Conservation (phyloP, 1,139 yeast species). For the Sugiyamaella novakii region DNA sequence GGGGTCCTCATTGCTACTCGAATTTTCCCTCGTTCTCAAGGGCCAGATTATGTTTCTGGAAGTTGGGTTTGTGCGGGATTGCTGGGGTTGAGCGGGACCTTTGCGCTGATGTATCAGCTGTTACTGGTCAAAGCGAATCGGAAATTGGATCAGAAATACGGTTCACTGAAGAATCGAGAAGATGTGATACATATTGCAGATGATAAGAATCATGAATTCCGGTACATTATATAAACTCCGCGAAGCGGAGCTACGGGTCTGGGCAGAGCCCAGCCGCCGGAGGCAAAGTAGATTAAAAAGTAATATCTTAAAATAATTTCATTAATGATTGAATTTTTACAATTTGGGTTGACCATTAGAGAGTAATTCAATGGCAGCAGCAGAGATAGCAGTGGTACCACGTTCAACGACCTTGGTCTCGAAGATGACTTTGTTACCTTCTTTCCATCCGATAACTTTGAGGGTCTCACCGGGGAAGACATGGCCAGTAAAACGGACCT, state of each 20-base stretch:
- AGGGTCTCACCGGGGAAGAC: conserved; percentile 98
- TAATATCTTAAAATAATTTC: too few species aligned
- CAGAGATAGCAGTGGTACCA: conserved; percentile 74
- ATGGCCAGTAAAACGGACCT: conserved; percentile 87
- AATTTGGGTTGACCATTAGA: conserved; percentile 33
- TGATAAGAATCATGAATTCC: conserved; percentile 28
- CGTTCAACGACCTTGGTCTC: conserved; percentile 84
- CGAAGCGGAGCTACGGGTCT: too few species aligned
- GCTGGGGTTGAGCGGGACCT: conserved; percentile 25
- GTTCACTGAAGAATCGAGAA: conserved; percentile 23
- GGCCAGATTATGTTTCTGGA: conserved; percentile 35
- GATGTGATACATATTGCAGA: conserved; percentile 23
- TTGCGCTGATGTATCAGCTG: conserved; percentile 27
- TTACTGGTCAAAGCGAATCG: conserved; percentile 30
- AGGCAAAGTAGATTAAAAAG: too few species aligned
- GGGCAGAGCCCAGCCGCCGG: conserved; percentile 3
- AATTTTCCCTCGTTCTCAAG: conserved; percentile 36
- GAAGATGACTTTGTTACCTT: conserved; percentile 69
- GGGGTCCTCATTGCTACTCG: conserved; percentile 39
- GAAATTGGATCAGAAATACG: conserved; percentile 31
- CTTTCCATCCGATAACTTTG: conserved; percentile 82
- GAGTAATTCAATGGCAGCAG: conserved; percentile 77
- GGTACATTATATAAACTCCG: conserved; percentile 26
- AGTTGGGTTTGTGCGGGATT: conserved; percentile 34
- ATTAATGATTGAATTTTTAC: too few species aligned